Evolutionary conservation across 1,284 basidiomycete genomes (phyloP).

Genomic region (Flammula alnicola): DNA sequence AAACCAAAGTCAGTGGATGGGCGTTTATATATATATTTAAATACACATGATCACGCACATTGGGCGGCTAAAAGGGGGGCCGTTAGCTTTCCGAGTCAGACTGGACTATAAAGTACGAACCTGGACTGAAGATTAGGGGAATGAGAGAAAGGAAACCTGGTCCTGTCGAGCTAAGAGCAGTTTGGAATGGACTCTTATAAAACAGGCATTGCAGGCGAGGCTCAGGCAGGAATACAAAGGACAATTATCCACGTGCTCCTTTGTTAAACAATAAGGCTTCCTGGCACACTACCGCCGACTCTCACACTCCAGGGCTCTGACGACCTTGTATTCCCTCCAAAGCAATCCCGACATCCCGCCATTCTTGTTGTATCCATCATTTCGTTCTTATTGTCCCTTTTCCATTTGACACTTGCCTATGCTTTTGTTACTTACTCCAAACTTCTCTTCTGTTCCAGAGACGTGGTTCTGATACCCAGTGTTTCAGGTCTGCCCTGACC

Average conservation of each 20-base stretch:
- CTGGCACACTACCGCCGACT: slow-evolving; percentile 13
- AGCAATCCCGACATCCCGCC: slow-evolving; percentile 9
- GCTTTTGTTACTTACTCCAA: slow-evolving; percentile 9
- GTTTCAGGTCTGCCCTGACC: not conserved
- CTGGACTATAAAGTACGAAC: slow-evolving; percentile 21
- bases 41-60: slow-evolving; percentile 13
- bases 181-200: slow-evolving; percentile 19
- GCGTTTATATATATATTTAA: slow-evolving; percentile 21
- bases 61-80: slow-evolving; percentile 11
- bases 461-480: slow-evolving; percentile 5
- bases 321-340: slow-evolving; percentile 18
- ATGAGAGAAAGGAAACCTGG: slow-evolving; percentile 35
- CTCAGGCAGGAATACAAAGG: slow-evolving; percentile 19
- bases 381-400: slow-evolving; percentile 11
- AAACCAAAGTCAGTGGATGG: slow-evolving; percentile 11
- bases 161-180: slow-evolving; percentile 18
- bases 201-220: slow-evolving; percentile 8
- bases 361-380: slow-evolving; percentile 13
- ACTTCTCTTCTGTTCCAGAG: slow-evolving; percentile 8
- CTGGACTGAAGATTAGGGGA: slow-evolving; percentile 33
- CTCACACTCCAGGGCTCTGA: slow-evolving; percentile 19
- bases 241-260: slow-evolving; percentile 21
- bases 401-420: no score
- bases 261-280: slow-evolving; percentile 23
- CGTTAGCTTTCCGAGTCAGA: slow-evolving; percentile 17